Percentiles rank a stretch among this genome's conserved stretches.
These are phyloP conservation scores for Stephanodiscus minutulus DNA, from an alignment of 108 stramenopile genomes.

Conservation along the genomic window DNA sequence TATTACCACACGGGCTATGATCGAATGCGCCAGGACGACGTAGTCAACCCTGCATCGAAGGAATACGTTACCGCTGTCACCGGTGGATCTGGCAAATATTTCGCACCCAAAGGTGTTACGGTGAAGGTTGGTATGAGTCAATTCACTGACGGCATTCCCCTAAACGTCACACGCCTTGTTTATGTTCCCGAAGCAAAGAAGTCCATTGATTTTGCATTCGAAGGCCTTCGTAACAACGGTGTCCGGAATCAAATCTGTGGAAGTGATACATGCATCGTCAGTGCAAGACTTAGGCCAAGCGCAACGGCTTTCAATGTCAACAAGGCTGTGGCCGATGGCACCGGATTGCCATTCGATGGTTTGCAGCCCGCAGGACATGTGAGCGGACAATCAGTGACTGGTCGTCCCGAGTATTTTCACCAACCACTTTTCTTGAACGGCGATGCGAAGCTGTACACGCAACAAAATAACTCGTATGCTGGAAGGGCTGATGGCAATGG, in stretches of 20 bases:
- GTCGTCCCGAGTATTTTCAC: conserved; percentile 57
- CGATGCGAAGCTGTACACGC: conserved; percentile 46
- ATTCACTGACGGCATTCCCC: conserved; percentile 42
- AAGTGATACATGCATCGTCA: conserved; percentile 41
- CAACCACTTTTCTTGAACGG: conserved; percentile 53
- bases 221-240: conserved; percentile 32
- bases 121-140: conserved; percentile 34
- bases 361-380: conserved; percentile 53
- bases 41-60: conserved; percentile 7
- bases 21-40: conserved; percentile 53
- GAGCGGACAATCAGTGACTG: conserved; percentile 45
- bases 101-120: conserved; percentile 45
- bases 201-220: conserved; percentile 46
- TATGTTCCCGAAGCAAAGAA: conserved; percentile 46
- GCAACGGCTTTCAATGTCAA: conserved; percentile 23
- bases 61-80: conserved; percentile 32
- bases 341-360: conserved; percentile 57
- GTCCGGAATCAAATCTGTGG: conserved; percentile 46
- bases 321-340: conserved; percentile 30
- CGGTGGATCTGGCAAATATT: conserved; percentile 49
- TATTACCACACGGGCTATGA: conserved; percentile 53
- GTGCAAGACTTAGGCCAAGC: conserved; percentile 43
- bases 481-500: conserved; percentile 50
- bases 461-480: conserved; percentile 49
- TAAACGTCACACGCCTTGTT: conserved; percentile 25